phyloP scores from a whole-genome alignment of 2,329 filamentous ascomycete genomes.

The Colletotrichum incanum region DNA sequence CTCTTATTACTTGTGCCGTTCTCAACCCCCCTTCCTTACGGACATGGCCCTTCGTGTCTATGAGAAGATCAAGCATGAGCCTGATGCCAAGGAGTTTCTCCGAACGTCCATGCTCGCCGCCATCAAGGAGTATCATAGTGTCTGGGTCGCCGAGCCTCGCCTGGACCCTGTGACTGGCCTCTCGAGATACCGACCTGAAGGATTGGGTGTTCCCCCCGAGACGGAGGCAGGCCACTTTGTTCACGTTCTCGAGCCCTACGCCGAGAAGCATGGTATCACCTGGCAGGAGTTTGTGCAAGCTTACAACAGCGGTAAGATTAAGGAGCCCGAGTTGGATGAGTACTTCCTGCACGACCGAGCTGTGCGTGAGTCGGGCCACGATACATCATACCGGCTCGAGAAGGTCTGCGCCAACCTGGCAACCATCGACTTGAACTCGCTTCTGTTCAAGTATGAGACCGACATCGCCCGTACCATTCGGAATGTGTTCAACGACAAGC shows the following conservation, averaged over 20 bases:
- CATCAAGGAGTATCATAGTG: slow-evolving; percentile 95
- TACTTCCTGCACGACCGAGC: slow-evolving; percentile 98
- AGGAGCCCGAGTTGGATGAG: slow-evolving; percentile 90
- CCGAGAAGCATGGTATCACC: slow-evolving; percentile 85
- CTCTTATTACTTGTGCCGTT: slow-evolving; percentile 94
- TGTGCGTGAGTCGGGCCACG: slow-evolving; percentile 95
- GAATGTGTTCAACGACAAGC: slow-evolving; percentile 84
- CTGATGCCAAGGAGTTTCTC: slow-evolving; percentile 85
- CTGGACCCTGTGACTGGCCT: slow-evolving; percentile 84
- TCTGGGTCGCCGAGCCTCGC: slow-evolving; percentile 87
- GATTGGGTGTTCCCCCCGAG: slow-evolving; percentile 89
- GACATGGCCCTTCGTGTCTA: slow-evolving; percentile 97
- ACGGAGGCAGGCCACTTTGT: slow-evolving; percentile 91
- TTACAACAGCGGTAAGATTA: slow-evolving; percentile 84
- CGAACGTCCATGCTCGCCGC: slow-evolving; percentile 86
- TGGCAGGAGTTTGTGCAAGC: slow-evolving; percentile 89
- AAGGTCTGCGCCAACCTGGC: slow-evolving; percentile 89
- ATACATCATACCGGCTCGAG: slow-evolving; percentile 95
- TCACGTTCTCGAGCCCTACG: slow-evolving; percentile 86
- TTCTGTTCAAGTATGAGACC: slow-evolving; percentile 96
- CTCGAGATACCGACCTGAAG: slow-evolving; percentile 88
- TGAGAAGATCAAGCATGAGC: slow-evolving; percentile 91
- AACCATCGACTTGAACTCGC: slow-evolving; percentile 93
- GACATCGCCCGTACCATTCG: slow-evolving; percentile 93
- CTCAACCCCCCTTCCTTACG: slow-evolving; percentile 96